Conservation (phyloP, 768 basidiomycete species). For the Pleurotus tuber-regium region DNA sequence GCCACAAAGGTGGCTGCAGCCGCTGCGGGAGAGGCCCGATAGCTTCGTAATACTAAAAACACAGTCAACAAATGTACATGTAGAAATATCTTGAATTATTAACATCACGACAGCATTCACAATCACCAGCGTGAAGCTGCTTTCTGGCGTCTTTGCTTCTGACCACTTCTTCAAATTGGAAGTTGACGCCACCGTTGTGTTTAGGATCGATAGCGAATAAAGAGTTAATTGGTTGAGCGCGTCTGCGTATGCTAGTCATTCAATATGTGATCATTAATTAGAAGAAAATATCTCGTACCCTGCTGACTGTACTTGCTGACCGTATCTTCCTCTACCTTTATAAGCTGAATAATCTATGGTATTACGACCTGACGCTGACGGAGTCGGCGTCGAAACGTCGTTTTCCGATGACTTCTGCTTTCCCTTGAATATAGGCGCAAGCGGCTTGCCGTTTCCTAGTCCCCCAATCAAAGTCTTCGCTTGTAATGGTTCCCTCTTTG, state of each 20-base stretch:
- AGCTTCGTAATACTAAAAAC: conserved; percentile 72
- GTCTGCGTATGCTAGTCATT: conserved; percentile 12
- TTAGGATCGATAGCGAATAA: conserved; percentile 64
- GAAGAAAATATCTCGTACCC: conserved; percentile 12
- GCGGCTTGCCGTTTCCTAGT: not conserved
- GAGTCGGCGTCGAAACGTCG: not conserved
- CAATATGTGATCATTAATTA: not conserved
- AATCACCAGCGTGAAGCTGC: conserved; percentile 72
- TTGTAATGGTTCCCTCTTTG: not conserved
- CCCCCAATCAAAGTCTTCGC: not conserved
- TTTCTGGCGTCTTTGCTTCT: conserved; percentile 61
- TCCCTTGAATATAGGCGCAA: conserved; percentile 11
- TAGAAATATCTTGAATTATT: conserved; percentile 1
- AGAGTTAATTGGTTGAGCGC: conserved; percentile 54
- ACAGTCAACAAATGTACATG: not conserved
- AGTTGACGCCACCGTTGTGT: conserved; percentile 61
- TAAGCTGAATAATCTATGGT: conserved; percentile 42
- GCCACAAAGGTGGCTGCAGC: conserved; percentile 72
- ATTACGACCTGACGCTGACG: not conserved
- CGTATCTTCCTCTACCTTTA: conserved; percentile 63
- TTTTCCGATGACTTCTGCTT: conserved; percentile 1
- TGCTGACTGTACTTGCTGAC: conserved; percentile 31
- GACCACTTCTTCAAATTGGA: conserved; percentile 77
- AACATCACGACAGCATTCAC: conserved; percentile 80
- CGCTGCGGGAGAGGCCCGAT: conserved; percentile 69